Conservation (phyloP, 2,329 filamentous ascomycete species). For the Fusarium algeriense region DNA sequence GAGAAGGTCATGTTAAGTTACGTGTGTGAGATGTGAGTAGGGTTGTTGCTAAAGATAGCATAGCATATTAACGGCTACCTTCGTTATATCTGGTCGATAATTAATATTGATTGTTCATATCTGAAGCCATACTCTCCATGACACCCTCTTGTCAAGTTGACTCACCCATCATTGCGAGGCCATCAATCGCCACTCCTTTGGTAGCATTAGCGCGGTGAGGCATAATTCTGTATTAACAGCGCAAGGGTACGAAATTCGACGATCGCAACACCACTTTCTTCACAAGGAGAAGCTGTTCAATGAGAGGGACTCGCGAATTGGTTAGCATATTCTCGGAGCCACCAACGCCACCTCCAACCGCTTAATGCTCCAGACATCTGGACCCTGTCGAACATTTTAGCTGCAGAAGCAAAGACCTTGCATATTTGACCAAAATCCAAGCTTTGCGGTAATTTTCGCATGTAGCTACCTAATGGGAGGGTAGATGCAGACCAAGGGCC, state of each 20-base stretch:
- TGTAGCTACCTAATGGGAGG: not conserved
- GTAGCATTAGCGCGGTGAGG: conserved; percentile 4
- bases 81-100: not conserved
- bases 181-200: not conserved
- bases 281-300: not conserved
- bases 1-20: not conserved
- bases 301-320: not conserved
- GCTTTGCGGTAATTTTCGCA: conserved; percentile 28
- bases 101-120: not conserved
- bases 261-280: not conserved
- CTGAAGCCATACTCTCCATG: not conserved
- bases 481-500: not conserved
- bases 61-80: not conserved
- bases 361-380: conserved; percentile 12
- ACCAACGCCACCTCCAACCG: conserved; percentile 16
- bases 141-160: not conserved
- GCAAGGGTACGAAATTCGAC: not conserved
- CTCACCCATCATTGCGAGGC: not conserved
- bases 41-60: conserved; percentile 4
- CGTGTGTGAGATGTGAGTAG: not conserved
- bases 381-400: conserved; percentile 10
- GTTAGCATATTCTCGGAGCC: conserved; percentile 3
- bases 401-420: conserved; percentile 10
- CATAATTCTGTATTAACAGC: conserved; percentile 10
- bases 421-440: not conserved